These are phyloP conservation scores for Pyricularia sp. DNA, from an alignment of 2,329 filamentous ascomycete species.

Conservation along the genomic window DNA sequence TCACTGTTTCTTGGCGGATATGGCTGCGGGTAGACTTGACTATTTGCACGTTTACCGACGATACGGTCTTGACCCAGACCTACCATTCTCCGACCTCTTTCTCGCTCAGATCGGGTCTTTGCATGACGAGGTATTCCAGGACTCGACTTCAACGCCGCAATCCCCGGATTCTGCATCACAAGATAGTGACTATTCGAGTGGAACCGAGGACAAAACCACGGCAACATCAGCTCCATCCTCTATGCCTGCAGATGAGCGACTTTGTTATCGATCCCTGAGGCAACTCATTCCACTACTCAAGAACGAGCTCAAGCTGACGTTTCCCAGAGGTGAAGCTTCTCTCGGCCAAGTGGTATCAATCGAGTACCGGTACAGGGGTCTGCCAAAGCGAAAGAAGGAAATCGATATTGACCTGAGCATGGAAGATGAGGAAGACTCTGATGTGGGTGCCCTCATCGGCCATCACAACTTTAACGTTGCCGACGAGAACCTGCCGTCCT, in stretches of 20 bases:
- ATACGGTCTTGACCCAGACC: slow-evolving; percentile 58
- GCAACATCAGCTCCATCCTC: slow-evolving; percentile 6
- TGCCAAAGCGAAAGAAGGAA: neutral
- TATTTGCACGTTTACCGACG: slow-evolving; percentile 60
- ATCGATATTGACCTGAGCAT: neutral
- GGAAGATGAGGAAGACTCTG: slow-evolving; percentile 6
- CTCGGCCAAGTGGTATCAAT: slow-evolving; percentile 42
- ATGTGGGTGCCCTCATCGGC: slow-evolving; percentile 34
- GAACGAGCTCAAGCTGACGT: slow-evolving; percentile 39
- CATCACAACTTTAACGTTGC: slow-evolving; percentile 58
- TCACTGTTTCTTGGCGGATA: slow-evolving; percentile 68
- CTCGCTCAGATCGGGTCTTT: slow-evolving; percentile 63
- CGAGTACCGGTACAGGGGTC: slow-evolving; percentile 32
- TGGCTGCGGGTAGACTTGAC: slow-evolving; percentile 63
- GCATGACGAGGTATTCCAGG: slow-evolving; percentile 56
- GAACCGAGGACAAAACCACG: slow-evolving; percentile 13
- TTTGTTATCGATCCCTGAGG: slow-evolving; percentile 38
- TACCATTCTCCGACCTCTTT: slow-evolving; percentile 68
- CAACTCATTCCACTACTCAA: slow-evolving; percentile 36
- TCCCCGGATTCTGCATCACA: slow-evolving; percentile 6
- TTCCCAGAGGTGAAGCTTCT: slow-evolving; percentile 37
- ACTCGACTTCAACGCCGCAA: slow-evolving; percentile 18
- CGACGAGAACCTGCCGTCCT: slow-evolving; percentile 48
- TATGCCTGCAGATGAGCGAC: slow-evolving; percentile 19
- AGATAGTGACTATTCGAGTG: neutral